Base-by-base conservation (phyloP, 495 filamentous ascomycete species). In the Trichoderma gamsii region DNA sequence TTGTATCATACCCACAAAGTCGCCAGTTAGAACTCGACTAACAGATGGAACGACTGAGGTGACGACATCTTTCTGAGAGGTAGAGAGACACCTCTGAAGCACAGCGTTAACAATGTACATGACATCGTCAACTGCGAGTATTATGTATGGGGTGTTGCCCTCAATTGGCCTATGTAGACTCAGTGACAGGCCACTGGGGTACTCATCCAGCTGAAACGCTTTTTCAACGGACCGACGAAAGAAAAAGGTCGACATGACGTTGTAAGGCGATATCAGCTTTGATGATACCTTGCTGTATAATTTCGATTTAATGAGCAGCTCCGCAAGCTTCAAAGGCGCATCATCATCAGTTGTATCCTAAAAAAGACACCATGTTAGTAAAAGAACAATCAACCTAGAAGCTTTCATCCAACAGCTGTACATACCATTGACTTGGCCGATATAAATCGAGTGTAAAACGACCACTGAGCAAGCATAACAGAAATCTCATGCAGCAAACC, bases 21-120 rank as follows among this genome's bases (percentile, higher is more conserved):
- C 95, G 27, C 89, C 88, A 49, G 92, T 90, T 11, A 99, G 86
- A n/a, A 99, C 88, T 64, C 92, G 86, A 51, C 87, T 85, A n/a
- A 97, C 82, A 0, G 87, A 89, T 2, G 93, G 89, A 46, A 97
- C 82, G 11, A 96, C 91, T 56, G 84, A 88, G 66, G 85, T 86
- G 27, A 94, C 82, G 23, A 97, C 88, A 7, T 83, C 81, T 66
- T 86, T 79, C 74, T 97, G 93, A 0, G 91, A 92, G 6, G 95
- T 98, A 1, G 90, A 87, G 52, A 98, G 82, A 6, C 92, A 89
- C 69, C 92, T 89, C 64, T 92, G 88, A 49, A 98, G 82, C 51
- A 97, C 89, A 64, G 93, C 90, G 74, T 96, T 94, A 73, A 97
- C 92, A 70, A 97, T 97, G 79, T 97, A 99, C 96, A 98, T 98